phyloP scores from a whole-genome alignment of 352 stramenopile species.

The Phytophthora colocasiae region DNA sequence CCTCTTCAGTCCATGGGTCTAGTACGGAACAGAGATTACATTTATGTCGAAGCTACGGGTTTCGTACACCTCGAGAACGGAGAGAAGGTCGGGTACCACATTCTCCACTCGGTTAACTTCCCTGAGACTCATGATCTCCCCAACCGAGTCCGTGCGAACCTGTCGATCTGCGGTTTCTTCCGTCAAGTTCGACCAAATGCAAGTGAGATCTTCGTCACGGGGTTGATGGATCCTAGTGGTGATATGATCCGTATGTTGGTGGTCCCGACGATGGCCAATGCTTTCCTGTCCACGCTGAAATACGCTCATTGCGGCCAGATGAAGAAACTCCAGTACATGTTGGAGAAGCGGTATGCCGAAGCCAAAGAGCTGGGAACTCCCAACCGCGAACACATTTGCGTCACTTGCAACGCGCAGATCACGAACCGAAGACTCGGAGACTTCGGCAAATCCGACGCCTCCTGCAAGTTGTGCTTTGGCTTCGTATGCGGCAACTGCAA shows the following conservation, averaged over 20 bases:
- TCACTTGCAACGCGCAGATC: conserved; percentile 30
- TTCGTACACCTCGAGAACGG: conserved; percentile 39
- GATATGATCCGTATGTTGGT: conserved; percentile 46
- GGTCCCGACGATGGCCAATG: conserved; percentile 37
- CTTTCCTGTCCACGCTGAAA: conserved; percentile 42
- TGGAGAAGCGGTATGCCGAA: conserved; percentile 38
- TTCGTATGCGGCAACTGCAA: no score
- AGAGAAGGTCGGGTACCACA: conserved; percentile 47
- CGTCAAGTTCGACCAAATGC: conserved; percentile 34
- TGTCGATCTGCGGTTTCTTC: conserved; percentile 54
- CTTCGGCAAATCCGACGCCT: conserved; percentile 38
- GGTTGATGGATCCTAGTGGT: conserved; percentile 40
- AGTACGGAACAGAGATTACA: conserved; percentile 52
- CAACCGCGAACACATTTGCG: conserved; percentile 40
- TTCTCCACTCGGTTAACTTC: conserved; percentile 51
- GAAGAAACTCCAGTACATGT: conserved; percentile 63
- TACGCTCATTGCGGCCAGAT: conserved; percentile 51
- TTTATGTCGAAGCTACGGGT: conserved; percentile 56
- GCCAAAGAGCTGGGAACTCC: conserved; percentile 37
- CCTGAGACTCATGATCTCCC: conserved; percentile 42
- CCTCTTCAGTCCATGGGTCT: conserved; percentile 29
- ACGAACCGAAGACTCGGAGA: conserved; percentile 25
- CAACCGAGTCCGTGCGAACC: conserved; percentile 42
- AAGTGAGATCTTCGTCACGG: conserved; percentile 47
- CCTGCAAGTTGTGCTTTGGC: no score